Base-by-base conservation (phyloP, 192 early-diverging fungal genomes). In the Rhizophagus clarus region DNA sequence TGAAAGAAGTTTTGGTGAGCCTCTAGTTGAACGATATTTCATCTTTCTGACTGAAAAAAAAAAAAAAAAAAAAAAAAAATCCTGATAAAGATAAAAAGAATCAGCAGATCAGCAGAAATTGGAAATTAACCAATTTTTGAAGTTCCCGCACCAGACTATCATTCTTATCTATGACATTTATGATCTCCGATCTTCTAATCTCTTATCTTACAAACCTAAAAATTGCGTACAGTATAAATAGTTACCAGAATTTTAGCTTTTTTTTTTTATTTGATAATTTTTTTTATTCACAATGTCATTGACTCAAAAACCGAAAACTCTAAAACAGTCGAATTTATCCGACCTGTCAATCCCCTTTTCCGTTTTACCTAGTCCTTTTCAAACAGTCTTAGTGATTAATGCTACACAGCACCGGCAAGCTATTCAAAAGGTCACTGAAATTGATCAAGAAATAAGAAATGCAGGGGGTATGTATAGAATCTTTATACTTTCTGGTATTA, bases 21-120 rank as follows among this genome's bases (percentile, higher is more conserved):
- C 95, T 74, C 97, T 89, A 40, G 97, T 99, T 15, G 96, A 97
- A 79, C 93, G 88, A 81, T 99, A 99, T 81, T 89, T 87, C 97
- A 99, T 98, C 49, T 67, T 88, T 72, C 32, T 40, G 37, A 40
- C 37, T 40, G 4, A 7, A 5, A 40, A 62, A 9, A n/a, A 28
- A 31, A 32, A 63, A 40, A 42, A 62, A 10, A n/a, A 67, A 37
- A 37, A 37, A 37, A 37, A 37, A 3, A 37, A 37, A 2, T 5
- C 2, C 40, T 1, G 42, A 45, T 45, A 5, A 12, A 11, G 11
- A 45, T 45, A 12, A 12, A 40, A 12, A 45, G 9, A 10, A 45
- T 42, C 9, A 42, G 40, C 42, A 0, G 11, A 45, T 45, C 11
- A 45, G 0, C 42, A 0, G 1, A 42, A 42, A 10, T 8, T n/a